Evolutionary conservation across 768 basidiomycete genomes (phyloP).

Genomic region (Trametes meyenii): DNA sequence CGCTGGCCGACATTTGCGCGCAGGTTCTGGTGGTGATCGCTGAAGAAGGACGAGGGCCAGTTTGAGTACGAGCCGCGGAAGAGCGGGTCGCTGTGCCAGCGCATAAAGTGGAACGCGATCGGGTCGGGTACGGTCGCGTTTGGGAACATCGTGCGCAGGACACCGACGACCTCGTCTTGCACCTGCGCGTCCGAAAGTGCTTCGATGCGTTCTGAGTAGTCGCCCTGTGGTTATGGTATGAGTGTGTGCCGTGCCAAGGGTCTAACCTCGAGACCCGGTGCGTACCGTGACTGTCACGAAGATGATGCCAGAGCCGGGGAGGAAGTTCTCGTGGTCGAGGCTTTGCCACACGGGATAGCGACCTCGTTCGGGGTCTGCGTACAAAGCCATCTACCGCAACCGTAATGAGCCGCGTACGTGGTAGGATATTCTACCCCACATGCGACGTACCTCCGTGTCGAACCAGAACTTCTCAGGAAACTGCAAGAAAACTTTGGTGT

Average conservation of each 20-base stretch:
- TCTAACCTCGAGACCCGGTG: background rate
- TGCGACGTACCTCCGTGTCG: conserved; percentile 41
- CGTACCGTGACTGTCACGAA: conserved; percentile 54
- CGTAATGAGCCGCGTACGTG: background rate
- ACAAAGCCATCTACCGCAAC: conserved; percentile 50
- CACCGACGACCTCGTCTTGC: conserved; percentile 53
- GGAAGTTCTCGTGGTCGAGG: conserved; percentile 57
- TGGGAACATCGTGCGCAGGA: conserved; percentile 59
- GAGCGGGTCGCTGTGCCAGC: conserved; percentile 53
- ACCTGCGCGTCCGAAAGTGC: conserved; percentile 50
- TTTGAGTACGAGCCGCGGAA: conserved; percentile 66
- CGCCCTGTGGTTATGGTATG: conserved; percentile 43
- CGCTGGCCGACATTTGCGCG: conserved; percentile 52
- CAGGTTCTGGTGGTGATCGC: conserved; percentile 56
- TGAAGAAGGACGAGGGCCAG: conserved; percentile 61
- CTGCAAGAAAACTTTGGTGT: conserved; percentile 70
- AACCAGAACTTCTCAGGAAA: conserved; percentile 67
- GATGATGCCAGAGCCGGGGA: conserved; percentile 61
- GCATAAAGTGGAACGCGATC: conserved; percentile 51
- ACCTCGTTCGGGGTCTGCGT: conserved; percentile 60
- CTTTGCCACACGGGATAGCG: conserved; percentile 71
- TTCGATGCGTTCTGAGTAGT: conserved; percentile 60
- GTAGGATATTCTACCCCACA: background rate
- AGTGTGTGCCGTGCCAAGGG: background rate
- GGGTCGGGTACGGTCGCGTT: conserved; percentile 54